Conservation (phyloP, 1,284 basidiomycete genomes). For the Earliella scabrosa region DNA sequence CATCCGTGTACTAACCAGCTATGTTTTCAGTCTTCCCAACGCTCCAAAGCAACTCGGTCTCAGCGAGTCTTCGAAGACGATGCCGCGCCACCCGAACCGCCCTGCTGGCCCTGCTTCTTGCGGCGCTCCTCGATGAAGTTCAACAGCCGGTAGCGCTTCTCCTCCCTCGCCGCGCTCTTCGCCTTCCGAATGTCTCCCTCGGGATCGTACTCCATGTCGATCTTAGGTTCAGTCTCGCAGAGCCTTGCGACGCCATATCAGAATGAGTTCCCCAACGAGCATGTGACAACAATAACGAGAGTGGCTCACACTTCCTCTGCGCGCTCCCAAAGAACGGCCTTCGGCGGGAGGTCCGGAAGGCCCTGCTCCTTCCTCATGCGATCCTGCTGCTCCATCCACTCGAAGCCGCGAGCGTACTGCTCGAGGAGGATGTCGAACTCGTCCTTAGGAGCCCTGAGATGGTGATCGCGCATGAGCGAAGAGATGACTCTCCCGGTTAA, state of each 20-base stretch:
- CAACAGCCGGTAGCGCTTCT: background rate
- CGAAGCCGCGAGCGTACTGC: background rate
- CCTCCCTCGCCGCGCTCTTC: background rate
- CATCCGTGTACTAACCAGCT: too few relatives aligned
- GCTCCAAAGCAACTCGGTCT: too few relatives aligned
- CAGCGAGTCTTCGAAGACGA: too few relatives aligned
- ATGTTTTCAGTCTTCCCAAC: too few relatives aligned
- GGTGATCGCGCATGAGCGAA: too few relatives aligned
- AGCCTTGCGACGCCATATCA: background rate
- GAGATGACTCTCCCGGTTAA: too few relatives aligned
- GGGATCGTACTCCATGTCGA: background rate
- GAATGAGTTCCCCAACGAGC: too few relatives aligned
- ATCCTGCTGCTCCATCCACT: background rate
- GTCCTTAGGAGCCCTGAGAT: background rate
- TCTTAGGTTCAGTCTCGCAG: background rate
- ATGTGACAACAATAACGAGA: too few relatives aligned
- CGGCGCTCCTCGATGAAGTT: background rate
- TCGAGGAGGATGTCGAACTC: background rate
- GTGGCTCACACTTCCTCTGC: background rate
- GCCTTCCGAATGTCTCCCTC: background rate
- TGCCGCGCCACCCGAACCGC: too few relatives aligned
- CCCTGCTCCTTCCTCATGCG: background rate
- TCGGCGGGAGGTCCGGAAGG: background rate
- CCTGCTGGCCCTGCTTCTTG: background rate
- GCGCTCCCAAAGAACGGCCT: background rate